Evolutionary conservation across 2,329 filamentous ascomycete genomes (phyloP).

Genomic region (Venturia effusa): DNA sequence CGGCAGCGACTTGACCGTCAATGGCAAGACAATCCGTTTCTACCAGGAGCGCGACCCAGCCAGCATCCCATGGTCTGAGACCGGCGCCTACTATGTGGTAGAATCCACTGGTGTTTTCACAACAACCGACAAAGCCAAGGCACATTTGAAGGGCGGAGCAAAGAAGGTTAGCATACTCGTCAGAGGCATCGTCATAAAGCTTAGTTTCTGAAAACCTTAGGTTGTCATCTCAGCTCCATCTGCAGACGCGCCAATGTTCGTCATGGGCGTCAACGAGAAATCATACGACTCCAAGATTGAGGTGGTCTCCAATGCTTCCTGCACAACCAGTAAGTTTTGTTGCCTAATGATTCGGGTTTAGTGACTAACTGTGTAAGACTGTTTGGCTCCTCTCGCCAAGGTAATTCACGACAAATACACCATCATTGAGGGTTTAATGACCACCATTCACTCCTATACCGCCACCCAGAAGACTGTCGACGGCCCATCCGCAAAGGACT

Average conservation of each 20-base stretch:
- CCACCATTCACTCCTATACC: slow-evolving; percentile 99
- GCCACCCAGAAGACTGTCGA: slow-evolving; percentile 99
- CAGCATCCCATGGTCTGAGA: slow-evolving; percentile 80
- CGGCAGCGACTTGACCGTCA: slow-evolving; percentile 67
- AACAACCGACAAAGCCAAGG: slow-evolving; percentile 89
- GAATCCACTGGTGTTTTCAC: slow-evolving; percentile 99
- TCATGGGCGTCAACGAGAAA: slow-evolving; percentile 98
- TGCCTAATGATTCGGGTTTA: too few species aligned
- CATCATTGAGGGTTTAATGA: slow-evolving; percentile 99
- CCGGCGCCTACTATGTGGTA: slow-evolving; percentile 83
- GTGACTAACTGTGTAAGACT: slow-evolving; percentile 46
- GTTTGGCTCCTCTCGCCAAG: slow-evolving; percentile 98
- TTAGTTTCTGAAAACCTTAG: too few species aligned
- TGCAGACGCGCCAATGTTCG: slow-evolving; percentile 98
- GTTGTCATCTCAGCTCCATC: too few species aligned
- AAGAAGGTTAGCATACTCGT: slow-evolving; percentile 87
- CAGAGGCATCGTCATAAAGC: too few species aligned
- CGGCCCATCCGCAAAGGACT: slow-evolving; percentile 96
- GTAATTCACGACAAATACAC: slow-evolving; percentile 97
- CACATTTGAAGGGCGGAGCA: slow-evolving; percentile 90
- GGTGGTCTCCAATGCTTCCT: slow-evolving; percentile 98
- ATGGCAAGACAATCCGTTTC: slow-evolving; percentile 93
- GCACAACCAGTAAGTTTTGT: slow-evolving; percentile 63
- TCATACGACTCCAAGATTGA: slow-evolving; percentile 81
- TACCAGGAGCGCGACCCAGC: slow-evolving; percentile 86